phyloP scores from a whole-genome alignment of 2,329 filamentous ascomycete species.

The Mollisiaceae sp. region DNA sequence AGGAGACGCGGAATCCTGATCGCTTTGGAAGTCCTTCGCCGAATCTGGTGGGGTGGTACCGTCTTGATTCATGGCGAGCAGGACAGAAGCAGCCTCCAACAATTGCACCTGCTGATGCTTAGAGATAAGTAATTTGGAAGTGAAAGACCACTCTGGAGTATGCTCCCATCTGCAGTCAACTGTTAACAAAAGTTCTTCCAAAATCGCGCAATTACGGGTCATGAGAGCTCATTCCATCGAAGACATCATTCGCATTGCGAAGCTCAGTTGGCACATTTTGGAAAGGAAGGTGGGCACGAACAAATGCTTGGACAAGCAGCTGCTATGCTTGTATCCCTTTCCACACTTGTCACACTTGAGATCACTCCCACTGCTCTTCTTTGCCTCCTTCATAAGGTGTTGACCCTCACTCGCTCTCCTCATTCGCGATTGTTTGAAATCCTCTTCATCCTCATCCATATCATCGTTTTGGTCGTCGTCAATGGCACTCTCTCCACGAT shows the following conservation, averaged over 20 bases:
- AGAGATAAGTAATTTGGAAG: conserved; percentile 96
- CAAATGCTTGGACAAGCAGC: conserved; percentile 99
- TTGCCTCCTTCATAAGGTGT: conserved; percentile 77
- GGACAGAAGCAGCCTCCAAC: conserved; percentile 93
- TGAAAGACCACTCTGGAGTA: conserved; percentile 96
- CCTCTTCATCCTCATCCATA: conserved; percentile 52
- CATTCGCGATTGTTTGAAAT: conserved; percentile 53
- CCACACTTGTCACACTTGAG: conserved; percentile 97
- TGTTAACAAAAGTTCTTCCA: conserved; percentile 42
- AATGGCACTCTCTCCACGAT: conserved; percentile 65
- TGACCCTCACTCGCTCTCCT: conserved; percentile 85
- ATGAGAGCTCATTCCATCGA: conserved; percentile 29
- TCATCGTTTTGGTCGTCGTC: conserved; percentile 69
- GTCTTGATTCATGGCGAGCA: conserved; percentile 84
- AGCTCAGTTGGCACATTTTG: conserved; percentile 42
- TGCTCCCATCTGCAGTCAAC: conserved; percentile 87
- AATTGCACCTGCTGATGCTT: conserved; percentile 99
- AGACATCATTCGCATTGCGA: conserved; percentile 48
- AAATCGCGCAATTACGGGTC: conserved; percentile 27
- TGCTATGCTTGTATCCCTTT: conserved; percentile 99
- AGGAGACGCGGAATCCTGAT: conserved; percentile 82
- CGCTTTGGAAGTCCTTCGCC: conserved; percentile 73
- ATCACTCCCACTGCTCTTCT: conserved; percentile 80
- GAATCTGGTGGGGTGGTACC: conserved; percentile 68
- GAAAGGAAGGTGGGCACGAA: conserved; percentile 74